phyloP scores from a whole-genome alignment of 345 rosid genomes.

The Murraya koenigii region DNA sequence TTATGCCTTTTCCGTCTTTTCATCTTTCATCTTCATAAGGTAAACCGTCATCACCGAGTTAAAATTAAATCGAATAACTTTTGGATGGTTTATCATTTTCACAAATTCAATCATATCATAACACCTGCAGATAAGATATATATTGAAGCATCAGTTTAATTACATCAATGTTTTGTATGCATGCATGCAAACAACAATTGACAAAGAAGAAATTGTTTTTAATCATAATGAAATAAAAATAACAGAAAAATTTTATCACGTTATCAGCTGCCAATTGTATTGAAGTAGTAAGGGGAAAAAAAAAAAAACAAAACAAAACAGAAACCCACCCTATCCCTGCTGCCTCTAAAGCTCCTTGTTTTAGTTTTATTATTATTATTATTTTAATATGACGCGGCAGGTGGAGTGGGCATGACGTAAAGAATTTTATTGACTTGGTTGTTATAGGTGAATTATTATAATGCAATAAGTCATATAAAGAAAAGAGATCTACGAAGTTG shows the following conservation, averaged over 20 bases:
- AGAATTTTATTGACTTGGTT: background rate
- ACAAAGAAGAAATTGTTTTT: background rate
- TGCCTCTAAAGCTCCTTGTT: background rate
- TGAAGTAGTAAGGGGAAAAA: background rate
- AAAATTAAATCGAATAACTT: too few species aligned
- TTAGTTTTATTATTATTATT: background rate
- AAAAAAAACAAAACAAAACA: background rate
- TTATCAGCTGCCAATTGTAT: background rate
- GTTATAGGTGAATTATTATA: background rate
- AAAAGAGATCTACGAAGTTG: background rate
- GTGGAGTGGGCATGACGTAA: background rate
- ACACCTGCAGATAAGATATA: background rate
- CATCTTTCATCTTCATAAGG: background rate
- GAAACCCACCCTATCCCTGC: background rate
- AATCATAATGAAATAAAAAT: background rate
- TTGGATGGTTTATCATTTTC: too few species aligned
- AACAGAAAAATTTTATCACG: background rate
- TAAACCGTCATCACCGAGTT: background rate
- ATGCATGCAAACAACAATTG: background rate
- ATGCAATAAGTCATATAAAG: background rate
- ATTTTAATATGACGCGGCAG: background rate
- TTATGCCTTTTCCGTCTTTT: background rate
- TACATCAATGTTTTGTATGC: background rate
- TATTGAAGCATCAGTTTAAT: background rate
- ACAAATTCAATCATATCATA: too few species aligned